A percentile compares a stretch with the other conserved stretches of the same genome.
These are phyloP conservation scores for Pythium pectinolyticum DNA, from an alignment of 352 stramenopile species.

Conservation along the genomic window DNA sequence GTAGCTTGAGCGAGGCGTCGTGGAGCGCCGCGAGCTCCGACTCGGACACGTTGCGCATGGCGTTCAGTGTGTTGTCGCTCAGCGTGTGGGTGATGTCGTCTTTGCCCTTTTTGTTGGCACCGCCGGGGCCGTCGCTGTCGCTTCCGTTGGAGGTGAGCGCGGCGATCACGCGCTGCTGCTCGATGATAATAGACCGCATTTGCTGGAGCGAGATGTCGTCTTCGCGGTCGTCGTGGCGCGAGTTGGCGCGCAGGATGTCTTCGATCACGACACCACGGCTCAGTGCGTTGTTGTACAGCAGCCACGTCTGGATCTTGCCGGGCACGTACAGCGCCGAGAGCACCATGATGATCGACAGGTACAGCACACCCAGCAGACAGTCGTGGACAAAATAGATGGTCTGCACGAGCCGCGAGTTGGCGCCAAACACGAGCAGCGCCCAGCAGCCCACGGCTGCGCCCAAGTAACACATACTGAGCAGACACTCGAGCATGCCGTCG, in stretches of 20 bases:
- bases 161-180: constrained; percentile 46
- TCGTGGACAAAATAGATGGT: constrained; percentile 91
- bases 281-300: constrained; percentile 94
- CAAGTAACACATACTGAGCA: constrained; percentile 89
- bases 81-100: constrained; percentile 37
- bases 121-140: constrained; percentile 30
- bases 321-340: constrained; percentile 78
- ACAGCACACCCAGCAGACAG: constrained; percentile 81
- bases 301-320: constrained; percentile 90
- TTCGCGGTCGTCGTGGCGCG: constrained; percentile 38
- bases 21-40: constrained; percentile 38
- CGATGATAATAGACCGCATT: constrained; percentile 49
- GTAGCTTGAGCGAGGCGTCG: constrained; percentile 35
- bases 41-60: constrained; percentile 38
- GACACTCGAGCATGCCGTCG: constrained; percentile 78
- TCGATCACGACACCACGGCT: constrained; percentile 93
- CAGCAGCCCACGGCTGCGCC: constrained; percentile 60
- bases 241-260: constrained; percentile 84
- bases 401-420: constrained; percentile 78
- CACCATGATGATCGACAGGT: constrained; percentile 88
- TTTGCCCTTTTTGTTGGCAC: constrained; percentile 18
- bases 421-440: constrained; percentile 72
- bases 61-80: constrained; percentile 40
- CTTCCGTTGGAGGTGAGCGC: constrained; percentile 35
- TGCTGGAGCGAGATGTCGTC: constrained; percentile 45